Evolutionary conservation across 129 eudicot species (phyloP).

Genomic region (Calendula officinalis): DNA sequence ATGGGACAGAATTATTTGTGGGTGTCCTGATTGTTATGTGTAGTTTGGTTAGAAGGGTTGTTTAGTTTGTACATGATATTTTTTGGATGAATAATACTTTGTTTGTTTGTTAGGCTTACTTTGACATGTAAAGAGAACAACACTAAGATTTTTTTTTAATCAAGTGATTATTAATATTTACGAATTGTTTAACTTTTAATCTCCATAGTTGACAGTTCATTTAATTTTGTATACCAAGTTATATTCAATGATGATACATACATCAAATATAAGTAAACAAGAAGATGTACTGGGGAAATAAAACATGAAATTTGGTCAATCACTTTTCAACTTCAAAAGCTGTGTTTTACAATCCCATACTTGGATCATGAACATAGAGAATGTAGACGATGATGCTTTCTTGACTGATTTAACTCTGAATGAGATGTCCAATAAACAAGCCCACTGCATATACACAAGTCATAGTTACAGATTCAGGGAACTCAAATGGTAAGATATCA

Average conservation of each 20-base stretch:
- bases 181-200: background rate
- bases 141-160: slow-evolving; percentile 3
- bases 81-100: slow-evolving; percentile 26
- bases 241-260: no score
- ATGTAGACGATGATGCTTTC: slow-evolving; percentile 10
- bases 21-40: background rate
- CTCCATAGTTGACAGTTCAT: background rate
- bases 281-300: no score
- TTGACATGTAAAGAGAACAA: slow-evolving; percentile 23
- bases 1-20: slow-evolving; percentile 7
- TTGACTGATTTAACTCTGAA: slow-evolving; percentile 53
- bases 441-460: slow-evolving; percentile 47
- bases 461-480: background rate
- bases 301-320: background rate
- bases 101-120: slow-evolving; percentile 23
- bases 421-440: slow-evolving; percentile 80
- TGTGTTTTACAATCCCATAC: slow-evolving; percentile 9
- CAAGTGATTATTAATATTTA: slow-evolving; percentile 10
- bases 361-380: slow-evolving; percentile 21
- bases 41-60: slow-evolving; percentile 3
- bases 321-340: slow-evolving; percentile 20
- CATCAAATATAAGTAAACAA: background rate
- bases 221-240: no score
- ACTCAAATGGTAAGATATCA: background rate
- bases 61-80: slow-evolving; percentile 30